Conservation (phyloP, 2,329 filamentous ascomycete genomes). For the Pseudogymnoascus verrucosus region DNA sequence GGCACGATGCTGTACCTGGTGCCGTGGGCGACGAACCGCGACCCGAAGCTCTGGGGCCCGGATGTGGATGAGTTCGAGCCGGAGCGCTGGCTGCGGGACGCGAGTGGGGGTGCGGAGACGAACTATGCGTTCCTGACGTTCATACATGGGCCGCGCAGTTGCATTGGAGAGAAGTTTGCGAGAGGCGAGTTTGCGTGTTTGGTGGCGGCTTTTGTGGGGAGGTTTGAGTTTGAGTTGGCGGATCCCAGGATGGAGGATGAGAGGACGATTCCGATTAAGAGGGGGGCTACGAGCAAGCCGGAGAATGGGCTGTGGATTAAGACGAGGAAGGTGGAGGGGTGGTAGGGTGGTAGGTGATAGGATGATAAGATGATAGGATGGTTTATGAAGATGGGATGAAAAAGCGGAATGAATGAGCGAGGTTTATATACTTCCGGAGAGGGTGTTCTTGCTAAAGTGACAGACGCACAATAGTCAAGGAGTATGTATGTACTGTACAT, state of each 20-base stretch:
- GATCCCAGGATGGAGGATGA: slow-evolving; percentile 43
- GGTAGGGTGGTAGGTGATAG: slow-evolving; percentile 34
- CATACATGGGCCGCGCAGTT: slow-evolving; percentile 75
- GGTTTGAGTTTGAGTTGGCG: slow-evolving; percentile 55
- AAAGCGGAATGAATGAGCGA: neutral
- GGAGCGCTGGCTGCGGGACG: slow-evolving; percentile 60
- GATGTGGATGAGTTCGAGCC: slow-evolving; percentile 72
- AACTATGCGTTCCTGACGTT: slow-evolving; percentile 79
- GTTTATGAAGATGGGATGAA: neutral
- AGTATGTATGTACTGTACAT: neutral
- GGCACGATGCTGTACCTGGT: slow-evolving; percentile 60
- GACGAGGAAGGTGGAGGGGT: slow-evolving; percentile 58
- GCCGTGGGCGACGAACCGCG: slow-evolving; percentile 60
- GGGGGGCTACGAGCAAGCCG: slow-evolving; percentile 64
- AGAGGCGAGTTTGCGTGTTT: slow-evolving; percentile 79
- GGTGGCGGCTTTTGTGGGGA: slow-evolving; percentile 66
- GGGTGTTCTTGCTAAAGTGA: neutral
- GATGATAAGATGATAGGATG: neutral
- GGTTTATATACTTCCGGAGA: neutral
- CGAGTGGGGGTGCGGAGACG: slow-evolving; percentile 62
- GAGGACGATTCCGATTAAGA: slow-evolving; percentile 57
- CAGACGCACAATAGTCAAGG: neutral
- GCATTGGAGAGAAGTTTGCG: slow-evolving; percentile 76
- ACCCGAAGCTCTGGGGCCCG: slow-evolving; percentile 62
- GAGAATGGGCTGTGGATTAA: slow-evolving; percentile 63